A percentile compares a stretch with the other conserved stretches of the same genome.
Evolutionary conservation across 768 basidiomycete species (phyloP).

Genomic region (Boletus sp.): DNA sequence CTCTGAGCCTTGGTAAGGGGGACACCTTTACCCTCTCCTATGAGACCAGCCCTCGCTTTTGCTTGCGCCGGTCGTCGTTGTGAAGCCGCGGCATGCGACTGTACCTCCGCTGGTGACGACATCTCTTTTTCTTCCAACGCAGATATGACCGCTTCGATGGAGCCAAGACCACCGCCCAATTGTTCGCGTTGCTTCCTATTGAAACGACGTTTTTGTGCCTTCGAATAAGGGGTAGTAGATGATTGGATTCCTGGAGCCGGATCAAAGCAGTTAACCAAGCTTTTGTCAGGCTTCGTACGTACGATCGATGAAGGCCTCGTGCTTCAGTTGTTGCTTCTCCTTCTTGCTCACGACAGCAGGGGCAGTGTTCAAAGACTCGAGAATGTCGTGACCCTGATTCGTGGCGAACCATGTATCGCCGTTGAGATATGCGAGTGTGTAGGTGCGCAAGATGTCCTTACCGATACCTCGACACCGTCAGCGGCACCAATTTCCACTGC

Average conservation of each 20-base stretch:
- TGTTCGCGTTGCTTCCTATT: constrained; percentile 69
- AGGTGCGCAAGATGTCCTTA: constrained; percentile 22
- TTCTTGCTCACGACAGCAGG: constrained; percentile 51
- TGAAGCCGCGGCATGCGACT: constrained; percentile 17
- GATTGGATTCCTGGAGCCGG: constrained; percentile 44
- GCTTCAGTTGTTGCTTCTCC: constrained; percentile 61
- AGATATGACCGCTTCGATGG: constrained; percentile 53
- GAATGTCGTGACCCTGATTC: constrained; percentile 44
- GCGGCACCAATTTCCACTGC: constrained; percentile 44
- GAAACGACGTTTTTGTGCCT: constrained; percentile 64
- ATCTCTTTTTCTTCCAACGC: constrained; percentile 42
- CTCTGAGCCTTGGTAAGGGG: constrained; percentile 64
- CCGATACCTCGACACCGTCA: constrained; percentile 35
- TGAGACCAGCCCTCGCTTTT: constrained; percentile 45
- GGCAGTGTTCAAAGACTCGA: constrained; percentile 32
- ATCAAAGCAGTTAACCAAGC: background rate
- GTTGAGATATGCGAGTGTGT: background rate
- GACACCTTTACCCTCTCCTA: constrained; percentile 60
- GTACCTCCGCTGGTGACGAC: constrained; percentile 13
- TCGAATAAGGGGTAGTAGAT: constrained; percentile 57
- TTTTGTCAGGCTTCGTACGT: constrained; percentile 9
- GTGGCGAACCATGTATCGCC: background rate
- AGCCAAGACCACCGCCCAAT: constrained; percentile 47
- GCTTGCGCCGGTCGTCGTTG: constrained; percentile 5
- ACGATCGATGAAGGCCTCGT: constrained; percentile 70